Conservation (phyloP, 768 basidiomycete genomes). For the Trametes sanguinea region DNA sequence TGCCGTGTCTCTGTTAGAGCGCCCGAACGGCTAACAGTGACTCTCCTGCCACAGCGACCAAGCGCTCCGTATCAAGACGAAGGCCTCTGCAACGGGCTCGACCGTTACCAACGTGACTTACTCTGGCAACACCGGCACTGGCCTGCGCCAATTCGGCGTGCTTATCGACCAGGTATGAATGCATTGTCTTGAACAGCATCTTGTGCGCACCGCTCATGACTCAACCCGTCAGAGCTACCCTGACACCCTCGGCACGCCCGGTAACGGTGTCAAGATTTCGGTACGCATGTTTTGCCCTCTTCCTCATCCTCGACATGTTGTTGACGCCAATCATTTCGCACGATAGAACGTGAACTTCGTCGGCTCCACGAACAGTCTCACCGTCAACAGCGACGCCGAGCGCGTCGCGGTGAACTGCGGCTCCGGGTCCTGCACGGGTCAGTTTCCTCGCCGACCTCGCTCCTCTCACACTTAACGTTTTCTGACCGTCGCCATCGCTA, state of each 20-base stretch:
- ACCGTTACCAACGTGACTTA: conserved; percentile 53
- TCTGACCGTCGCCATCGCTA: neutral
- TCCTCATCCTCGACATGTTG: neutral
- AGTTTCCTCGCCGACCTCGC: neutral
- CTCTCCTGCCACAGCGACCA: conserved; percentile 40
- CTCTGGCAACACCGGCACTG: conserved; percentile 53
- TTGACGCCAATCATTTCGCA: too few relatives aligned
- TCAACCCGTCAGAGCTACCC: conserved; percentile 54
- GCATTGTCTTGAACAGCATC: too few relatives aligned
- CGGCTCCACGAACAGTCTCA: conserved; percentile 42
- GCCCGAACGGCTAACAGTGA: neutral
- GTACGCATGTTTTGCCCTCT: conserved; percentile 39
- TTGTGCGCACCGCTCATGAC: neutral
- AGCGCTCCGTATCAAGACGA: conserved; percentile 65
- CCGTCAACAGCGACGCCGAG: conserved; percentile 44
- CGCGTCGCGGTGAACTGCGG: conserved; percentile 61
- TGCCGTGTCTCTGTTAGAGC: too few relatives aligned
- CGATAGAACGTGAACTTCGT: conserved; percentile 52
- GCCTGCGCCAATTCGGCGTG: conserved; percentile 52
- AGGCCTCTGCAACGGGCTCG: conserved; percentile 45
- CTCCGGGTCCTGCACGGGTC: conserved; percentile 49
- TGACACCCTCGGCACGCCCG: conserved; percentile 50
- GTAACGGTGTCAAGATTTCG: conserved; percentile 58
- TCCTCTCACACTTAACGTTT: neutral
- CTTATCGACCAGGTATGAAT: conserved; percentile 55